phyloP scores from a whole-genome alignment of 805 yeast genomes.

The Diddensiella santjacobensis region DNA sequence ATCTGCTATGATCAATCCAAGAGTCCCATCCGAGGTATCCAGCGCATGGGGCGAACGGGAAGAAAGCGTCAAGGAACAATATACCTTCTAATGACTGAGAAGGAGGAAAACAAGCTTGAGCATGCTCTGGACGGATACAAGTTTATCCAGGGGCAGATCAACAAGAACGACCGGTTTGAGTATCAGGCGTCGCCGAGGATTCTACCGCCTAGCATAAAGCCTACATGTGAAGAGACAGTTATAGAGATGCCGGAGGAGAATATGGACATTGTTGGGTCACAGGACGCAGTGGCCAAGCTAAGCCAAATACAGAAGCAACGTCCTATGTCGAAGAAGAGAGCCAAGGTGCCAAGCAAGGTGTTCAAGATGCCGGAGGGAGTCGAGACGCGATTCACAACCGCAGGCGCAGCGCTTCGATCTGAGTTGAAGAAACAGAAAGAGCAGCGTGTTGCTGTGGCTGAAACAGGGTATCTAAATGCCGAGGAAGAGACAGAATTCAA shows the following conservation, averaged over 20 bases:
- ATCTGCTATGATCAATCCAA: slow-evolving; percentile 90
- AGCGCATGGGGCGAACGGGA: slow-evolving; percentile 98
- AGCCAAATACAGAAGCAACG: neutral
- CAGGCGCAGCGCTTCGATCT: slow-evolving; percentile 5
- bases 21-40: slow-evolving; percentile 89
- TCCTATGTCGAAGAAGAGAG: slow-evolving; percentile 8
- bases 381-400: slow-evolving; percentile 19
- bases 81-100: slow-evolving; percentile 65
- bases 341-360: neutral
- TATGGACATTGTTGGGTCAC: slow-evolving; percentile 32
- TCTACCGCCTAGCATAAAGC: slow-evolving; percentile 54
- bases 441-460: neutral
- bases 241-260: slow-evolving; percentile 74
- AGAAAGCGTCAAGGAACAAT: slow-evolving; percentile 88
- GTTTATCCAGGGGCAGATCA: slow-evolving; percentile 67
- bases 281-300: slow-evolving; percentile 3
- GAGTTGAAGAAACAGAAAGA: neutral
- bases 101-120: slow-evolving; percentile 75
- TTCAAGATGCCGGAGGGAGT: slow-evolving; percentile 24
- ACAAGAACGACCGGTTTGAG: slow-evolving; percentile 29
- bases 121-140: slow-evolving; percentile 82
- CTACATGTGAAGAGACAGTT: slow-evolving; percentile 51
- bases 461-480: slow-evolving; percentile 5
- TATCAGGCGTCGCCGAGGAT: slow-evolving; percentile 57
- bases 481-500: slow-evolving; percentile 6